Base-by-base conservation (phyloP, 352 stramenopile species). In the Pythium aristosporum region DNA sequence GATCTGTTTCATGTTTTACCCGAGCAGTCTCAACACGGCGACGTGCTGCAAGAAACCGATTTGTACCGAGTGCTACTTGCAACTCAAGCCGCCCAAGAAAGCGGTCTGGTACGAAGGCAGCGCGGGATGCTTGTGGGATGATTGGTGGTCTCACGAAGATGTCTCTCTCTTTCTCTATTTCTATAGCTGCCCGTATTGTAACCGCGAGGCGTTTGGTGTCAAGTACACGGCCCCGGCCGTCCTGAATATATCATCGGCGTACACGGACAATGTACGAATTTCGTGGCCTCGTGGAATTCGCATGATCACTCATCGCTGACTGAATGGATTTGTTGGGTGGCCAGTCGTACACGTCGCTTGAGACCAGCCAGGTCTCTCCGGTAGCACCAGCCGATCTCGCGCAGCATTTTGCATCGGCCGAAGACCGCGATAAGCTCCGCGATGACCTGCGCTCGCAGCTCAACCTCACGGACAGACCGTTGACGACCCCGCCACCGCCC, bases 1-100 rank as follows among this genome's bases (percentile, higher is more conserved):
- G 41, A 94, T 94, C 60, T 94, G 85, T 63, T 92, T 94, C 41
- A 89, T 94, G 83, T 76, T 72, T 66, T 80, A 80, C 55, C 73
- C 73, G 28, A 65, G 68, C 32, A 72, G 51, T 41, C 63, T 80
- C 34, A 80, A 80, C 47, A 50, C 52, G 20, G 61, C 61, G 44
- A 76, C 62, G n/a, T 80, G 73, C 55, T 80, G 73, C 67, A 80
- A 80, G 58, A 69, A 75, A 71, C 59, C 54, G 30, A 73, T 77
- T 44, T 75, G 74, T 37, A 60, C 61, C 23, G 69, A 77, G 64
- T 76, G 72, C 49, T 78, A 73, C 25, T 36, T 79, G 52, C 72
- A 79, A 44, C 67, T 75, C 39, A 76, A 75, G 39, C 69, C 69
- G 25, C 72, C 72, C 0, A 65, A 60, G 41, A 79, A 79, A 47